Conservation (phyloP, 257 asterid species). For the Scutellaria galericulata region DNA sequence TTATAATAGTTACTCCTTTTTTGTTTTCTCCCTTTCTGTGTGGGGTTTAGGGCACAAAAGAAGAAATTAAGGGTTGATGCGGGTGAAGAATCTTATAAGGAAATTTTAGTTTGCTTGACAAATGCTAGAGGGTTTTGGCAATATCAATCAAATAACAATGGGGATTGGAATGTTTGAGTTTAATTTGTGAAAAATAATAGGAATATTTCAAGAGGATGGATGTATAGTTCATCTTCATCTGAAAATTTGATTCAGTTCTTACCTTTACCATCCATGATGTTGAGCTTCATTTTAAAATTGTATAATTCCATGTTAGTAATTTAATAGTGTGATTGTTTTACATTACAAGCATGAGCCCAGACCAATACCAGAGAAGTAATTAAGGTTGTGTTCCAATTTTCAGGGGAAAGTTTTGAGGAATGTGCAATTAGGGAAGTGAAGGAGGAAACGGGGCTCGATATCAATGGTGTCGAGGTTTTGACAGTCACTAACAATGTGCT, state of each 20-base stretch:
- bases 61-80: background rate
- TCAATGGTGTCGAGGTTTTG: conserved; percentile 41
- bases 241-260: no score
- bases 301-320: no score
- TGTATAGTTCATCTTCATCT: no score
- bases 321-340: no score
- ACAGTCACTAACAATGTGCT: conserved; percentile 57
- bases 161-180: background rate
- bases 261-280: no score
- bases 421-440: conserved; percentile 71
- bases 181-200: background rate
- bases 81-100: no score
- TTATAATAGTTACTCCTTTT: no score
- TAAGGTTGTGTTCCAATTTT: background rate
- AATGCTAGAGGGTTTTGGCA: background rate
- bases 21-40: background rate
- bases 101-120: no score
- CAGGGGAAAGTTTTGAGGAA: conserved; percentile 71
- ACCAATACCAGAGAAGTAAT: background rate
- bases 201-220: background rate
- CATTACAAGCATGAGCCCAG: background rate
- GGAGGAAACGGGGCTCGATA: conserved; percentile 76
- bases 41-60: background rate
- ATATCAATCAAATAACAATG: background rate
- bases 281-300: no score